Evolutionary conservation across 148 eudicot species (phyloP), one percentile per base, ranked within the genome.

Genomic region (Chenopodium berlandieri): DNA sequence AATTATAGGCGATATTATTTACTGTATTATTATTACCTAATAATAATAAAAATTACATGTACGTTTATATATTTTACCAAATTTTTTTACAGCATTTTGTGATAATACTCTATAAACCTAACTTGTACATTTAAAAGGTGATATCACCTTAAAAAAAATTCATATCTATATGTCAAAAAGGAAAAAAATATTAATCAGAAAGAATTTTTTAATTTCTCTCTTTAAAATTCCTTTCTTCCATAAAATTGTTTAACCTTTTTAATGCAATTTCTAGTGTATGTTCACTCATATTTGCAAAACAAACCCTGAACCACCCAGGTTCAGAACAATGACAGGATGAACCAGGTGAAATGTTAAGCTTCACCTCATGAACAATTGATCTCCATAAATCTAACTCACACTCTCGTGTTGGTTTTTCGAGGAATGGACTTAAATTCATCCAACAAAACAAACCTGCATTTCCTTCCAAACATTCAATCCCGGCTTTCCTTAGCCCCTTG

Each of bases 201-300:
- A 20, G 34, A 63, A 30, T 30, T n/a, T 22, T n/a, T 40, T 40
- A 40, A 16, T 27, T 8, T 71, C 47, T 50, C 44, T 23, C 16
- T 9, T 75, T 80, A 34, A 14, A 78, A 47, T 82, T 88, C 65
- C 84, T 88, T 76, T 81, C 72, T 44, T 85, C 88, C 91, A 92
- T 89, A 86, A 94, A 94, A 60, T 84, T 75, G 34, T 80, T 73
- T 73, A 92, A 79, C 84, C 98, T 91, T 25, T 75, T 34, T 46
- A 94, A 86, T 23, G 94, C 98, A 79, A 92, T 79, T 67, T 91
- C 86, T 6, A 94, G 85, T 54, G 98, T 94, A 54, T 83, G 69
- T 83, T 94, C 92, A 77, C 92, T 92, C 98, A 94, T 94, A 63
- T 94, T 92, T 0, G 98, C 97, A 83, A 92, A 94, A 82, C 97